These are phyloP conservation scores for Porcisia hertigi DNA, from an alignment of 208 protist genomes.

Conservation along the genomic window DNA sequence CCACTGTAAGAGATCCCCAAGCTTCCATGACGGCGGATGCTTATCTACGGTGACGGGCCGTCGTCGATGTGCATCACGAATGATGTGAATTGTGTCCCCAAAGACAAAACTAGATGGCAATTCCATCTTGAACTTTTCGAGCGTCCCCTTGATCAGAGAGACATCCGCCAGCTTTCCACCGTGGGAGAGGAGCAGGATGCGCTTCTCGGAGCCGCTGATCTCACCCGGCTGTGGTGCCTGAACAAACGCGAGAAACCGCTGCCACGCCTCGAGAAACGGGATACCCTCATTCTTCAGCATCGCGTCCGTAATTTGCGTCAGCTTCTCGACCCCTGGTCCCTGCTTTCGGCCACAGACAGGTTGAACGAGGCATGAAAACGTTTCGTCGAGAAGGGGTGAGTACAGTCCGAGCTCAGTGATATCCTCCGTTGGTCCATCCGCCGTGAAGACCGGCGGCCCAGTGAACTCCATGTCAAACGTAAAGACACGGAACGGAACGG, in stretches of 20 bases:
- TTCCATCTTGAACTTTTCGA: constrained; percentile 67
- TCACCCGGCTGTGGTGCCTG: constrained; percentile 70
- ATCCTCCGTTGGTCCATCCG: constrained; percentile 85
- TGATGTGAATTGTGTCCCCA: constrained; percentile 88
- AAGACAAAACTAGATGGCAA: constrained; percentile 75
- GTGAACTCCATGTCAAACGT: constrained; percentile 93
- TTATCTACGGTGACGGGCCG: constrained; percentile 89
- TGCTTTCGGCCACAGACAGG: constrained; percentile 61
- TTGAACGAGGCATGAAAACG: constrained; percentile 74
- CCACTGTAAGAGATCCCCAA: constrained; percentile 84
- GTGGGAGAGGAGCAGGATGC: constrained; percentile 83
- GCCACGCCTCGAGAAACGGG: constrained; percentile 81
- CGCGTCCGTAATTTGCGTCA: constrained; percentile 80
- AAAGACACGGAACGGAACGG: constrained; percentile 86
- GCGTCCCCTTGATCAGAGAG: constrained; percentile 85
- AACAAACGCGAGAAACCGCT: constrained; percentile 68
- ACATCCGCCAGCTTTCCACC: constrained; percentile 90
- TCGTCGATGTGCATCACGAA: constrained; percentile 85
- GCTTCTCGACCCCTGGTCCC: constrained; percentile 57
- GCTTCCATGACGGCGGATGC: constrained; percentile 86
- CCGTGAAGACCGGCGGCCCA: constrained; percentile 79
- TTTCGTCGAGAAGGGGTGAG: constrained; percentile 65
- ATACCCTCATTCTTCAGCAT: constrained; percentile 72
- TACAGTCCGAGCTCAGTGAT: constrained; percentile 90
- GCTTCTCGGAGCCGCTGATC: constrained; percentile 53